Conservation (phyloP, 2,329 filamentous ascomycete species). For the Magnaporthiopsis poae region DNA sequence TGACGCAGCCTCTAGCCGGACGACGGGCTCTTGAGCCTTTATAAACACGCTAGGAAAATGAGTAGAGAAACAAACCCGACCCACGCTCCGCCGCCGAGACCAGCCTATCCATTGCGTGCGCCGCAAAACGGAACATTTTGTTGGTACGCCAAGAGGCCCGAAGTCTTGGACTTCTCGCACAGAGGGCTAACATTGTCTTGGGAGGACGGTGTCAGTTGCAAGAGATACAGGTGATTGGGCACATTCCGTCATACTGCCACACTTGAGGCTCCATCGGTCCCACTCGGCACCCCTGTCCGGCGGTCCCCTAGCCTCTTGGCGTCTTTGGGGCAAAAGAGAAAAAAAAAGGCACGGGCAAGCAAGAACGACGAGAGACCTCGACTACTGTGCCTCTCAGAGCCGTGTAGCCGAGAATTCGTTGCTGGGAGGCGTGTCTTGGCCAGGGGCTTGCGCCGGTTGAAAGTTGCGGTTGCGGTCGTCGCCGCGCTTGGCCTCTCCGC, state of each 20-base stretch:
- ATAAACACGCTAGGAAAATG: slow-evolving; percentile 3
- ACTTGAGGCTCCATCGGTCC: slow-evolving; percentile 6
- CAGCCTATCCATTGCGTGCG: neutral
- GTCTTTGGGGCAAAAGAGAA: no score
- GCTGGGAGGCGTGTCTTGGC: neutral
- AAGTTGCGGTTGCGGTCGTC: neutral
- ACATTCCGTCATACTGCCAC: slow-evolving; percentile 7
- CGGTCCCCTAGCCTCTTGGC: neutral
- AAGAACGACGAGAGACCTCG: neutral
- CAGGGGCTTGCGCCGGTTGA: neutral
- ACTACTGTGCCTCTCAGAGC: neutral
- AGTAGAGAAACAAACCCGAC: neutral
- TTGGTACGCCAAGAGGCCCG: slow-evolving; percentile 4
- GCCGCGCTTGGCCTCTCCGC: neutral
- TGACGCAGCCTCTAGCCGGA: slow-evolving; percentile 6
- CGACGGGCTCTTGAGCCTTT: neutral
- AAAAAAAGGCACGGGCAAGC: neutral
- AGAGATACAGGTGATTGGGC: slow-evolving; percentile 3
- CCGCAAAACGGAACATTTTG: neutral
- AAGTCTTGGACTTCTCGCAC: slow-evolving; percentile 2
- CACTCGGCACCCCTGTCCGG: slow-evolving; percentile 1
- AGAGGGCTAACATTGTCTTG: neutral
- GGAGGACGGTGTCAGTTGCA: neutral
- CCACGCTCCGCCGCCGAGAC: neutral
- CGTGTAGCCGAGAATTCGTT: neutral